phyloP scores from a whole-genome alignment of 495 filamentous ascomycete genomes.

The Clavariopsis aquatica region DNA sequence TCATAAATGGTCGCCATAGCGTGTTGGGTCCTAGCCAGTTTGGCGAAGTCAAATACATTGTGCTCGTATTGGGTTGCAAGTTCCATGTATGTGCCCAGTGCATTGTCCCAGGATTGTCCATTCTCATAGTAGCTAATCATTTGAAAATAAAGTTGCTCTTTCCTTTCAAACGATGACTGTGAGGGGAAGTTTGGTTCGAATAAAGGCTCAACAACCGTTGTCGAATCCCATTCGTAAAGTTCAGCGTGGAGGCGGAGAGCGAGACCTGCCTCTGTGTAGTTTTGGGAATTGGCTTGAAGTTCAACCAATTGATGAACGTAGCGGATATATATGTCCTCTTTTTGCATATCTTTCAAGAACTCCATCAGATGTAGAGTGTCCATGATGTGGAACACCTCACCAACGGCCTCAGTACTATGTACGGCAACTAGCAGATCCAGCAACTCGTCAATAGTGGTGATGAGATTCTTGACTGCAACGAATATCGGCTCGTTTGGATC shows the following conservation, averaged over 20 bases:
- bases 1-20: conserved; percentile 95
- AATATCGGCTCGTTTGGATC: conserved; percentile 72
- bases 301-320: conserved; percentile 93
- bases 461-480: conserved; percentile 71
- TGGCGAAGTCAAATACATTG: conserved; percentile 86
- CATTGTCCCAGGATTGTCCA: conserved; percentile 87
- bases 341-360: conserved; percentile 94
- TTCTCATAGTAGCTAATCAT: conserved; percentile 96
- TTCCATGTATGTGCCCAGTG: conserved; percentile 87
- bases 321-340: conserved; percentile 93
- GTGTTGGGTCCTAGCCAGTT: conserved; percentile 82
- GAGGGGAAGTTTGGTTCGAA: conserved; percentile 74
- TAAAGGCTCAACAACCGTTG: conserved; percentile 65
- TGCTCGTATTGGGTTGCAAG: conserved; percentile 85
- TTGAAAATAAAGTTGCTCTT: conserved; percentile 86
- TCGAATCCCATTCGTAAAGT: conserved; percentile 87
- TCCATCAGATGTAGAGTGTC: conserved; percentile 92
- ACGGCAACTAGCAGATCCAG: conserved; percentile 92
- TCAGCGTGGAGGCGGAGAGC: conserved; percentile 90
- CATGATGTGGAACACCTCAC: conserved; percentile 76
- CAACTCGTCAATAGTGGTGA: conserved; percentile 83
- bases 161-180: conserved; percentile 88
- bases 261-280: conserved; percentile 87
- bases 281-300: conserved; percentile 70
- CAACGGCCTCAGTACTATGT: conserved; percentile 72